Conservation (phyloP, 1,139 yeast genomes). For the Hyphopichia burtonii region DNA sequence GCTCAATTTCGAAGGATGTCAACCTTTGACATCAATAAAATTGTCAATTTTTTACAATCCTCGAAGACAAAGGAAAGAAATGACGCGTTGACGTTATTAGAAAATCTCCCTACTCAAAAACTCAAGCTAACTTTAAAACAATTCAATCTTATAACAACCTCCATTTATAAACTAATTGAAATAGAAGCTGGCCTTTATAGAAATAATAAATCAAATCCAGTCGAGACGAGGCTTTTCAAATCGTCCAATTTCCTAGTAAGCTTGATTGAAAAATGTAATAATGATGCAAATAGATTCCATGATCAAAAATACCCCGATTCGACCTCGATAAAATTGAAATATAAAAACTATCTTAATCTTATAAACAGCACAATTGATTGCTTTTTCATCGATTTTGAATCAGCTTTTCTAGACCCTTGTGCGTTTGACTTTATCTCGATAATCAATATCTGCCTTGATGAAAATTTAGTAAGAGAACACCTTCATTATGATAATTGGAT, state of each 20-base stretch:
- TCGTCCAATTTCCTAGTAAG: slow-evolving; percentile 39
- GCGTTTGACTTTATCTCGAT: slow-evolving; percentile 32
- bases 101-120: slow-evolving; percentile 23
- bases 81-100: slow-evolving; percentile 46
- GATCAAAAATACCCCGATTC: background rate
- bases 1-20: too few relatives aligned
- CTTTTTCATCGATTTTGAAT: slow-evolving; percentile 12
- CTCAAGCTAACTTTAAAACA: slow-evolving; percentile 21
- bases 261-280: slow-evolving; percentile 24
- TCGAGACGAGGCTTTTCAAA: slow-evolving; percentile 40
- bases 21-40: slow-evolving; percentile 19
- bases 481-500: slow-evolving; percentile 32
- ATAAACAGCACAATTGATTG: slow-evolving; percentile 20
- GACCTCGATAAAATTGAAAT: slow-evolving; percentile 21
- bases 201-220: slow-evolving; percentile 25
- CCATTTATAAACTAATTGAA: slow-evolving; percentile 40
- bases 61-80: slow-evolving; percentile 52
- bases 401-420: slow-evolving; percentile 29
- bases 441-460: slow-evolving; percentile 24
- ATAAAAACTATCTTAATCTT: slow-evolving; percentile 29
- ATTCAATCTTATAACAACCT: slow-evolving; percentile 27
- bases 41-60: slow-evolving; percentile 30
- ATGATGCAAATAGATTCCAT: slow-evolving; percentile 8
- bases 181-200: slow-evolving; percentile 38
- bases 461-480: slow-evolving; percentile 40